phyloP scores from a whole-genome alignment of 2,329 filamentous ascomycete genomes.

The Dactylellina leptospora region DNA sequence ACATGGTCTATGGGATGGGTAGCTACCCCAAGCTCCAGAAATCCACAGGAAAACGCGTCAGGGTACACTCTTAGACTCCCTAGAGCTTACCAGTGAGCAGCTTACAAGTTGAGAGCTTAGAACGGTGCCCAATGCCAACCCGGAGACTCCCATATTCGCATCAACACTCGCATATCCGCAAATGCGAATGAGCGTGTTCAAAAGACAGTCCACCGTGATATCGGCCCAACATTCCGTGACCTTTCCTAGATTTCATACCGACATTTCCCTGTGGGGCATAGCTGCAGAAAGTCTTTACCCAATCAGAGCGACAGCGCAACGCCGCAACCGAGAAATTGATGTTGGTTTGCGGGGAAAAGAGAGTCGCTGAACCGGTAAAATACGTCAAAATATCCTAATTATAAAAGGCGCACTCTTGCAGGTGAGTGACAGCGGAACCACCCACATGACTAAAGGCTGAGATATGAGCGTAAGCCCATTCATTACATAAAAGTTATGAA shows the following conservation, averaged over 20 bases:
- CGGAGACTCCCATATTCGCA: neutral
- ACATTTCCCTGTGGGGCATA: neutral
- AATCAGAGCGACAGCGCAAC: conserved; percentile 23
- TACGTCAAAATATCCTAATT: too few species aligned
- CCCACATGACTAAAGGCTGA: too few species aligned
- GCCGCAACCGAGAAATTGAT: conserved; percentile 12
- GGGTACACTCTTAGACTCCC: neutral
- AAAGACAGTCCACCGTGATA: conserved; percentile 15
- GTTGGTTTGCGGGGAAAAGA: too few species aligned
- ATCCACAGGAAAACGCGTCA: neutral
- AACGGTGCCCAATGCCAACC: neutral
- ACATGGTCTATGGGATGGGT: conserved; percentile 6
- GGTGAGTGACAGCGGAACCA: too few species aligned
- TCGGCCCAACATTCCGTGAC: conserved; percentile 38
- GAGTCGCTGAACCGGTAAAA: too few species aligned
- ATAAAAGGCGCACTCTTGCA: too few species aligned
- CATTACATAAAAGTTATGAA: too few species aligned
- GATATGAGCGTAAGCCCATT: too few species aligned
- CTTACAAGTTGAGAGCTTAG: neutral
- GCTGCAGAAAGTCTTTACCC: neutral
- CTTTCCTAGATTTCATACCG: neutral
- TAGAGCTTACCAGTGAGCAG: neutral
- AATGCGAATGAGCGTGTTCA: conserved; percentile 4
- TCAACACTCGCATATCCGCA: conserved; percentile 2
- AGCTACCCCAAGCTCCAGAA: neutral